Evolutionary conservation across 768 basidiomycete species (phyloP).

Genomic region (Phylloporus scabripes): DNA sequence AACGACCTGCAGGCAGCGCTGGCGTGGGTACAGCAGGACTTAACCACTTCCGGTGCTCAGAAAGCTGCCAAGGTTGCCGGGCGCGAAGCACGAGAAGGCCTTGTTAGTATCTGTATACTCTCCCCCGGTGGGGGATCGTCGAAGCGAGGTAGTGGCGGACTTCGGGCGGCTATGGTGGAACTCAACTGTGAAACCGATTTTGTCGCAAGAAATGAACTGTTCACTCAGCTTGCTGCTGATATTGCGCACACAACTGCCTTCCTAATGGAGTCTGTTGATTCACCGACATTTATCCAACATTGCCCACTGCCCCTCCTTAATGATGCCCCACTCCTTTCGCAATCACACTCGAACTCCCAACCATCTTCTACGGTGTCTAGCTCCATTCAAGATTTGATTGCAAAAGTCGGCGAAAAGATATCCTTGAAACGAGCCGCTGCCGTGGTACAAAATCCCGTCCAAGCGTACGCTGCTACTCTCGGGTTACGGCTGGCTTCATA

Average conservation of each 20-base stretch:
- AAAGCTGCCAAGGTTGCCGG: conserved; percentile 81
- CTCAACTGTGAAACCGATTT: conserved; percentile 97
- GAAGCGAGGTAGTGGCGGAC: conserved; percentile 36
- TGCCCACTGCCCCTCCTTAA: conserved; percentile 48
- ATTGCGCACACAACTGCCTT: conserved; percentile 83
- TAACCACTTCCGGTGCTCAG: conserved; percentile 60
- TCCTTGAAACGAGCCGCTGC: conserved; percentile 55
- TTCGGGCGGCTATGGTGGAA: conserved; percentile 85
- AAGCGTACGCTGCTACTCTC: conserved; percentile 28
- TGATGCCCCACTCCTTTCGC: conserved; percentile 65
- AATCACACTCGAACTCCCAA: conserved; percentile 24
- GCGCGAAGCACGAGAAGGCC: conserved; percentile 71
- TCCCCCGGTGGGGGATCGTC: conserved; percentile 50
- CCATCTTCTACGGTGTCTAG: conserved; percentile 47
- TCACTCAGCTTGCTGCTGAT: conserved; percentile 67
- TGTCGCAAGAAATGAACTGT: conserved; percentile 81
- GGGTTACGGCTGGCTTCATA: conserved; percentile 52
- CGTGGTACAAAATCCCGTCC: conserved; percentile 35
- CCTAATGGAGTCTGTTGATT: conserved; percentile 42
- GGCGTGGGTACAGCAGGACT: conserved; percentile 76
- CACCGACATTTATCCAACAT: conserved; percentile 38
- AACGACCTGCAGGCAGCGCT: conserved; percentile 73
- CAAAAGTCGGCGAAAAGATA: conserved; percentile 79
- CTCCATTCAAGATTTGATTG: conserved; percentile 64
- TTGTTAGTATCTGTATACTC: conserved; percentile 72